These are phyloP conservation scores for Gracilaria domingensis DNA, from an alignment of 23 red algal genomes.

Conservation along the genomic window DNA sequence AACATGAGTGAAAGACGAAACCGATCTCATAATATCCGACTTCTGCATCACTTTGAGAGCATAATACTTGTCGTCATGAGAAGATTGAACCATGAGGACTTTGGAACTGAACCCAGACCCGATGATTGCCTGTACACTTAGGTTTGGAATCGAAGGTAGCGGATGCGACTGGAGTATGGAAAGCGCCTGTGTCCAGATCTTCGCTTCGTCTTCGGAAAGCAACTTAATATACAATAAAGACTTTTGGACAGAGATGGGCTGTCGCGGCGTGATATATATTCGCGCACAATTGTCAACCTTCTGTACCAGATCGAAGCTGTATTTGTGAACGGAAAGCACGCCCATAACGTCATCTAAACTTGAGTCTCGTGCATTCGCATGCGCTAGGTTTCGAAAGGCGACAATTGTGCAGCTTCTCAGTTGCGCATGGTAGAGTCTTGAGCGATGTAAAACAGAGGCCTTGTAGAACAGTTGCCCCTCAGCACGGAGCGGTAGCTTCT, in stretches of 20 bases:
- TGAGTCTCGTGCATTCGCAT: conserved; percentile 15
- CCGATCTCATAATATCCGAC: conserved; percentile 42
- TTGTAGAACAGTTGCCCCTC: conserved; percentile 30
- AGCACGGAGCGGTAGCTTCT: conserved; percentile 25
- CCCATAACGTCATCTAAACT: conserved; percentile 26
- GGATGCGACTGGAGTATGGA: background rate
- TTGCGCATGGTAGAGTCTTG: conserved; percentile 55
- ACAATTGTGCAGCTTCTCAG: conserved; percentile 43
- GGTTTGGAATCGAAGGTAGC: conserved; percentile 1
- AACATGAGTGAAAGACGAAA: conserved; percentile 58
- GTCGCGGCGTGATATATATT: conserved; percentile 30
- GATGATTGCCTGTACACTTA: conserved; percentile 46
- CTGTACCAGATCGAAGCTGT: conserved; percentile 29
- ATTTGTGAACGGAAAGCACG: conserved; percentile 40
- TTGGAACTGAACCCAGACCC: conserved; percentile 64
- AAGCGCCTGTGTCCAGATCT: conserved; percentile 38
- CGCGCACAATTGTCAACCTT: conserved; percentile 20
- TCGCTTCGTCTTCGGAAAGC: conserved; percentile 4
- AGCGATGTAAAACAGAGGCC: conserved; percentile 22
- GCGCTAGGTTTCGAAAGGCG: conserved; percentile 26
- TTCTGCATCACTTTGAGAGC: conserved; percentile 79
- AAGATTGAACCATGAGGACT: conserved; percentile 61
- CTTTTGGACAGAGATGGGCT: background rate
- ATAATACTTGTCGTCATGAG: conserved; percentile 29
- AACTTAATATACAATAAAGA: conserved; percentile 52